Base-by-base conservation (phyloP, 345 rosid genomes). In the Cochlearia excelsa region DNA sequence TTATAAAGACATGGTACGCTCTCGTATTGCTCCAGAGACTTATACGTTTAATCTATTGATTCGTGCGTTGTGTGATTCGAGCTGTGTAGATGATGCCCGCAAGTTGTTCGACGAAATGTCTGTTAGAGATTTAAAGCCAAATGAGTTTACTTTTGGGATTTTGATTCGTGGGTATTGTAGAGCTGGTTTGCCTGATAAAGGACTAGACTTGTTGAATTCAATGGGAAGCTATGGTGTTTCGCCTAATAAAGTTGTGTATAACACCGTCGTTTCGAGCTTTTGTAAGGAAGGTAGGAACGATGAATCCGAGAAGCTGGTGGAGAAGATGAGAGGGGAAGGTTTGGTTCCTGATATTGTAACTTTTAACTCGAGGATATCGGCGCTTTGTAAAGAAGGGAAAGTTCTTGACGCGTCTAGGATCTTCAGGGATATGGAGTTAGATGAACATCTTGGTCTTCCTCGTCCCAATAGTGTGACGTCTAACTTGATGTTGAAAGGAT, bases 381-480 rank as follows among this genome's bases (percentile, higher is more conserved):
- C 86, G 66, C 95, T 93, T 63, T 85, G 91, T 61, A 65, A 68
- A 34, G 65, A 75, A 8, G 87, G 99, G 51, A 85, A 87, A 57
- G 74, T 85, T 71, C 74, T 85, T 1, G 95, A 93, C 33, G 99
- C 97, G 35, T 87, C 91, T 57, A 80, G 92, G 60, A 89, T 93
- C 71, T 93, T 89, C 69, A 81, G 95, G 39, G 99, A 93, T 63
- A 89, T 93, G 97, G 86, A 83, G 65, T 48, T 79, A 10, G 99
- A 85, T 73, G 80, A 78, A 59, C 81, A 72, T 44, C 54, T 84
- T 61, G 97, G 99, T 72, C 74, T 93, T 68, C 97, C 99, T 54
- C 82, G 65, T 63, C 99, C 97, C 11, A 85, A 84, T 77, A 23
- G 59, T 46, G 58, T 85, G 63, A 87, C 95, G 0, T 87, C 87